phyloP scores from a whole-genome alignment of 345 rosid genomes.

The Kandelia obovata region DNA sequence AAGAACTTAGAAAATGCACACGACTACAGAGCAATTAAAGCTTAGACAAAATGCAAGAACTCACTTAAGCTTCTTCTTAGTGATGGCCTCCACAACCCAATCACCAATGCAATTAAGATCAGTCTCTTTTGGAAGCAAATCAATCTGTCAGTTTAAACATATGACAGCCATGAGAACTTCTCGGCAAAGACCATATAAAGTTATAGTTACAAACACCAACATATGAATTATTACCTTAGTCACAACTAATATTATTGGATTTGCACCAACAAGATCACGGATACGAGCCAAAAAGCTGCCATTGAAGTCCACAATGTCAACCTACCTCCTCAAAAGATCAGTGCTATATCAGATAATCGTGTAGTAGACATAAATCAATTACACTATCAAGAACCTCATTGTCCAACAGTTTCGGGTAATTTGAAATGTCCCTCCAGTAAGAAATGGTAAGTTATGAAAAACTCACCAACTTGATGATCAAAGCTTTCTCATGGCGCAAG shows the following conservation, averaged over 20 bases:
- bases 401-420: neutral
- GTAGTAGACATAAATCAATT: neutral
- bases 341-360: neutral
- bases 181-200: neutral
- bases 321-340: constrained; percentile 38
- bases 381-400: constrained; percentile 2
- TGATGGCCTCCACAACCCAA: constrained; percentile 89
- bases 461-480: constrained; percentile 78
- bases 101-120: constrained; percentile 91
- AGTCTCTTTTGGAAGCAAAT: constrained; percentile 91
- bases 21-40: neutral
- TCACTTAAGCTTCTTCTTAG: constrained; percentile 84
- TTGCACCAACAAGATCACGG: constrained; percentile 88
- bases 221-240: constrained; percentile 55
- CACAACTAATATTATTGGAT: constrained; percentile 82
- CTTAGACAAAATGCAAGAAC: constrained; percentile 15
- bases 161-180: constrained; percentile 8
- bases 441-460: neutral
- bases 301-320: constrained; percentile 91
- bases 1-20: constrained; percentile 1
- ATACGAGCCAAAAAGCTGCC: constrained; percentile 90
- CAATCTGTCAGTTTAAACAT: constrained; percentile 46
- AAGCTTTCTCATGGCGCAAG: constrained; percentile 68
- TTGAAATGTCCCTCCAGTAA: neutral
- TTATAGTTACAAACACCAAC: constrained; percentile 8